A percentile compares a stretch with the other conserved stretches of the same genome.
phyloP scores from a whole-genome alignment of 768 basidiomycete genomes.

The Rhizopogon vinicolor region DNA sequence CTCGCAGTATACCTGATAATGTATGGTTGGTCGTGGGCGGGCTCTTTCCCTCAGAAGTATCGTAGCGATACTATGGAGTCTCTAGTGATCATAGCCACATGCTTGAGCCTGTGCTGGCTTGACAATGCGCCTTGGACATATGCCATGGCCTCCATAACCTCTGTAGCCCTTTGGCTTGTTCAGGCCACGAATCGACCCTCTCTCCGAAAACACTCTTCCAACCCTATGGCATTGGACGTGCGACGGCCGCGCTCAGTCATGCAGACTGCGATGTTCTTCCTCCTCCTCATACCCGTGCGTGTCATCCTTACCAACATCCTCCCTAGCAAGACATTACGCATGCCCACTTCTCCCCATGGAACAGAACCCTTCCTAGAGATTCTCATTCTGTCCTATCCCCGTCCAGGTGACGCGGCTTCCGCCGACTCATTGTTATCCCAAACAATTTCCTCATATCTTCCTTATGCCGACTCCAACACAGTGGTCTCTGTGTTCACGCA shows the following conservation, averaged over 20 bases:
- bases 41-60: neutral
- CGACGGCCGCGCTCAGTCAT: slow-evolving; percentile 12
- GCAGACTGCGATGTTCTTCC: slow-evolving; percentile 14
- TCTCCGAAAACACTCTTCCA: neutral
- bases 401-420: slow-evolving; percentile 26
- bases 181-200: neutral
- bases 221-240: neutral
- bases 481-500: slow-evolving; percentile 38
- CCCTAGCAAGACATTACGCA: slow-evolving; percentile 1
- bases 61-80: slow-evolving; percentile 13
- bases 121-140: slow-evolving; percentile 40
- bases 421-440: slow-evolving; percentile 26
- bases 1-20: slow-evolving; percentile 19
- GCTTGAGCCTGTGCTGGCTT: slow-evolving; percentile 15
- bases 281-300: slow-evolving; percentile 9
- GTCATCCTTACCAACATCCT: slow-evolving; percentile 1
- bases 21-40: slow-evolving; percentile 3
- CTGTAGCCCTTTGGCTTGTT: slow-evolving; percentile 15
- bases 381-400: slow-evolving; percentile 36
- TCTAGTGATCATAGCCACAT: slow-evolving; percentile 6
- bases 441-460: slow-evolving; percentile 34
- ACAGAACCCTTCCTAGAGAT: slow-evolving; percentile 32
- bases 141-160: slow-evolving; percentile 20
- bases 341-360: slow-evolving; percentile 14
- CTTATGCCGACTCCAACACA: slow-evolving; percentile 24